Evolutionary conservation across 768 basidiomycete genomes (phyloP), one percentile per base, ranked within the genome.

Genomic region (Heimioporus sp.): DNA sequence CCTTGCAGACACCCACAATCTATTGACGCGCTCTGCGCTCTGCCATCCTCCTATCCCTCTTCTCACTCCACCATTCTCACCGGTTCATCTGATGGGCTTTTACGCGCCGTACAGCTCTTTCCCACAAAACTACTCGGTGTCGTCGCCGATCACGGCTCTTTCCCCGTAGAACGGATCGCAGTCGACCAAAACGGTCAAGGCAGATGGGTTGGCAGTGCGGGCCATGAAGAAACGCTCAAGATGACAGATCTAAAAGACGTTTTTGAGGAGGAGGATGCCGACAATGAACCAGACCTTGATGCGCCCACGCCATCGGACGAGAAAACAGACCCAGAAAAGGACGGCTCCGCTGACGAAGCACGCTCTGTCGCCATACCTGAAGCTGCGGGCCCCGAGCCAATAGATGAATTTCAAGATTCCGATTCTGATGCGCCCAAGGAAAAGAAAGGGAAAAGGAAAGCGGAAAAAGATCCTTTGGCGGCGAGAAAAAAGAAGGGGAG

Each of bases 171-270:
- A 70, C 81, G 92, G 21, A 84, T 97, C 38, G 82, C 80, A 17
- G 72, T 95, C 17, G 83, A 83, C 59, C 68, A 72, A 42, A 73
- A 66, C 21, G 76, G 76, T 3, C 74, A 83, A 52, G 78, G 79
- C 19, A 85, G 85, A 73, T 97, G 94, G 92, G 80, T 93, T n/a
- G 95, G 86, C 19, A 95, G 92, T 66, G 90, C 84, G 21, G 91
- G 92, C 30, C 94, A 98, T 59, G 95, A 98, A 55, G 90, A 96
- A 51, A 76, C 80, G 9, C 64, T 97, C 57, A 87, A 86, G 63
- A 71, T 98, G 72, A 95, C 92, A 24, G 88, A 96, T 69, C 73
- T 98, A 44, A 83, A 78, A 60, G 86, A 82, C 34, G 80, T 92
- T 43, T 87, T 96, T 58, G 76, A 76, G 49, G 72, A 63, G 43